Base-by-base conservation (phyloP, 345 rosid genomes). In the Aethionema arabicum region DNA sequence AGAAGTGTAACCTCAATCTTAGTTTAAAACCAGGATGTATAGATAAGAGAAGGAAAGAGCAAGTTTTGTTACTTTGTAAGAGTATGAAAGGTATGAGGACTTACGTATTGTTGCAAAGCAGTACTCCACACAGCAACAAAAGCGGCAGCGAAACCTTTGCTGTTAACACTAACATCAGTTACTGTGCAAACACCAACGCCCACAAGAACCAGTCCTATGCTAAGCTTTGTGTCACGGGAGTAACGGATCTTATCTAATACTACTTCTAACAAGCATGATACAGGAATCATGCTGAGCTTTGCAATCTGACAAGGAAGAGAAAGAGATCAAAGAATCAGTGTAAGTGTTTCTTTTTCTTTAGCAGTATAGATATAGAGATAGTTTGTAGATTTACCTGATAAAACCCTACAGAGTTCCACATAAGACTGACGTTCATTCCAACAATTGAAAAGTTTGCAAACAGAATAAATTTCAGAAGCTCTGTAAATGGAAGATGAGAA, bases 381-480 rank as follows among this genome's bases (percentile, higher is more conserved):
- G 40, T 52, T 46, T 11, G 43, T 58, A 5, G 40, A 32, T 54
- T 42, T 67, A 90, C 97, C 97, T 90, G 95, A 80, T 87, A 90
- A 76, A 90, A 90, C 41, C 98, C 98, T 52, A 91, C 98, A 15
- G 96, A 91, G 75, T 91, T 91, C 96, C 95, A 91, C 98, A 91
- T 85, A 42, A 91, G 76, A 78, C 96, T 91, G 53, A 91, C 91
- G 49, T 91, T 91, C 96, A 88, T 91, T 66, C 98, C 98, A 76
- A 91, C 96, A 50, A 91, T 84, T 6, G 96, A 88, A 65, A 83
- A 88, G 63, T 91, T 91, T 8, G 88, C 95, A 46, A 82, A 82
- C 6, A 88, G 7, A 70, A 91, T 81, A 53, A 91, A 88, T 66
- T 81, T 85, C 48, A 85, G 70, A 73, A 84, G 91, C 72, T 88